Evolutionary conservation across 805 yeast species (phyloP).

Genomic region (Cyberlindnera galapagoensis): DNA sequence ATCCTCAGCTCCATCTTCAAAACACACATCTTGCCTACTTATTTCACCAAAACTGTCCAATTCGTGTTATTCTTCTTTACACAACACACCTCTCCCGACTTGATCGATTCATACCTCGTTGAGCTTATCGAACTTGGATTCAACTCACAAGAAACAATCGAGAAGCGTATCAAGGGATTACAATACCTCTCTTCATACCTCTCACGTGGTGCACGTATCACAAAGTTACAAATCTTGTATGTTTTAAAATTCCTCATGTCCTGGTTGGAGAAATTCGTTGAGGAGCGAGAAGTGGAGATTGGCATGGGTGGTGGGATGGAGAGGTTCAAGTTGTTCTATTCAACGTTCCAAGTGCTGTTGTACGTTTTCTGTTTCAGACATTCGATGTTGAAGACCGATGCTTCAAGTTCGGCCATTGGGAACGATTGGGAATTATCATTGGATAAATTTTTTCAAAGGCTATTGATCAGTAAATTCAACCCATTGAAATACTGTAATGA

Average conservation of each 20-base stretch:
- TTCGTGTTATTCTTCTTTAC: conserved; percentile 75
- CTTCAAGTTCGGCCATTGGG: too few species aligned
- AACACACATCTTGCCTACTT: conserved; percentile 83
- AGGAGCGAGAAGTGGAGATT: conserved; percentile 82
- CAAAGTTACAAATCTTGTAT: conserved; percentile 68
- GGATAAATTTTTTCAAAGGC: conserved; percentile 81
- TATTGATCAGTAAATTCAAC: conserved; percentile 82
- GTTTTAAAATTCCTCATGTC: conserved; percentile 76
- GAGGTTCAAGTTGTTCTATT: conserved; percentile 80
- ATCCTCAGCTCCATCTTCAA: conserved; percentile 72
- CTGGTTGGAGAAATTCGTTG: conserved; percentile 77
- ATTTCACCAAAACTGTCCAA: conserved; percentile 83
- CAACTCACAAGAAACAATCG: conserved; percentile 57
- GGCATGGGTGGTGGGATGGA: conserved; percentile 73
- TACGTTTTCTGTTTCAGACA: conserved; percentile 91
- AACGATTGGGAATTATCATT: conserved; percentile 70
- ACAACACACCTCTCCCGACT: conserved; percentile 74
- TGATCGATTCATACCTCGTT: conserved; percentile 80
- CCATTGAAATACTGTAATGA: conserved; percentile 92
- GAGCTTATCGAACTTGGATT: conserved; percentile 79
- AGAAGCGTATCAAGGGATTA: conserved; percentile 79
- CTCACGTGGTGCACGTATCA: conserved; percentile 74
- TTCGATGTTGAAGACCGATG: conserved; percentile 40
- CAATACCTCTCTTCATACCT: conserved; percentile 88
- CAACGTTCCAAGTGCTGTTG: conserved; percentile 83